These are phyloP conservation scores for Cornus suecica DNA, from an alignment of 148 eudicot genomes.

Conservation along the genomic window DNA sequence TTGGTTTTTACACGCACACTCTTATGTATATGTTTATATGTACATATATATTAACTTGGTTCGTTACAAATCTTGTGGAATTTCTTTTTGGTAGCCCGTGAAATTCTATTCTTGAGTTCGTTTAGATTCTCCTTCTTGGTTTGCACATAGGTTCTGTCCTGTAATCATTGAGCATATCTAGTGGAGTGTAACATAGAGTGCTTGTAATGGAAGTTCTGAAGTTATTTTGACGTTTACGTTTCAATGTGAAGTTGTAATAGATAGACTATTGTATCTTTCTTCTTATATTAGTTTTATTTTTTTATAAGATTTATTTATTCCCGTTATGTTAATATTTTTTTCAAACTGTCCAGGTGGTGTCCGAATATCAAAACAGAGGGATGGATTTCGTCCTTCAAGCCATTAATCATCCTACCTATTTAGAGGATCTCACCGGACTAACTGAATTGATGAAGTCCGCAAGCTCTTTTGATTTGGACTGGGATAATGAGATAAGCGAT, in stretches of 20 bases:
- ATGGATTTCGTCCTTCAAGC: slow-evolving; percentile 80
- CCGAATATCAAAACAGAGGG: slow-evolving; percentile 62
- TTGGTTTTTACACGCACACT: too few relatives aligned
- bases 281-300: not conserved
- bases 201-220: not conserved
- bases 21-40: too few relatives aligned
- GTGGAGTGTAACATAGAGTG: not conserved
- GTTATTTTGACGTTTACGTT: not conserved
- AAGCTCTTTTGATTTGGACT: slow-evolving; percentile 54
- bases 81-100: not conserved
- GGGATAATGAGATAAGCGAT: slow-evolving; percentile 61
- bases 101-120: not conserved
- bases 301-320: too few relatives aligned
- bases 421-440: slow-evolving; percentile 91
- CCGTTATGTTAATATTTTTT: not conserved
- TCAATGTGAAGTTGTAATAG: not conserved
- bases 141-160: not conserved
- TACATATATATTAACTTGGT: too few relatives aligned
- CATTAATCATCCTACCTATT: slow-evolving; percentile 86
- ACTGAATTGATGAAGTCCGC: slow-evolving; percentile 81
- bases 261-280: not conserved
- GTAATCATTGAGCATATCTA: not conserved
- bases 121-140: not conserved
- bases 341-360: slow-evolving; percentile 56
- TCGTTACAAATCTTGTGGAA: not conserved